Conservation (phyloP, 2,329 filamentous ascomycete species). For the Verticillium nubilum region DNA sequence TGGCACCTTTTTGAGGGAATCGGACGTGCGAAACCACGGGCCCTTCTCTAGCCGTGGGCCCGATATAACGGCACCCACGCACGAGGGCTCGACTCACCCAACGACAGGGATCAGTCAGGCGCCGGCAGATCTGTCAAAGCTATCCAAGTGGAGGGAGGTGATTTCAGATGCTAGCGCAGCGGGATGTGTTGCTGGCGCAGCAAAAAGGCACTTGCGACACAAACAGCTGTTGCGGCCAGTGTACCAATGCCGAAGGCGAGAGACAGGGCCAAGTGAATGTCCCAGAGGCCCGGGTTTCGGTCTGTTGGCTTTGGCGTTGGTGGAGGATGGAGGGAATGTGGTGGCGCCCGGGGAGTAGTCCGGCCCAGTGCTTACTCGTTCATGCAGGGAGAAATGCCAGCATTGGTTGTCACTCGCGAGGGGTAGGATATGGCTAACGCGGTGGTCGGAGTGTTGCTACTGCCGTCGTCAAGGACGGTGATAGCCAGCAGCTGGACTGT, state of each 20-base stretch:
- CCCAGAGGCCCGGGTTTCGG: background rate
- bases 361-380: background rate
- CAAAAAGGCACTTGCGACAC: background rate
- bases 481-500: background rate
- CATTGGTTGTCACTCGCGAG: background rate
- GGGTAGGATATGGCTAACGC: background rate
- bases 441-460: background rate
- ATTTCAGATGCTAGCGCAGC: background rate
- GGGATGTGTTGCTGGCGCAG: background rate
- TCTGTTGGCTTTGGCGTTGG: background rate
- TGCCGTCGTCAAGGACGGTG: background rate
- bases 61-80: background rate
- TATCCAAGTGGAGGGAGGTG: background rate
- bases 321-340: background rate
- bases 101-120: background rate
- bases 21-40: background rate
- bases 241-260: background rate
- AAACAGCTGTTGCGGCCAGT: background rate
- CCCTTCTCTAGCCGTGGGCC: background rate
- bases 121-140: background rate
- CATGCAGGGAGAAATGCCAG: background rate
- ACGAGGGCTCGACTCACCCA: background rate
- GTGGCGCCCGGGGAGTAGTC: background rate
- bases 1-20: background rate
- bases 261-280: background rate